A percentile compares a stretch with the other conserved stretches of the same genome.
Evolutionary conservation across 495 filamentous ascomycete genomes (phyloP).

Genomic region (Saxispiralis lemnorum): DNA sequence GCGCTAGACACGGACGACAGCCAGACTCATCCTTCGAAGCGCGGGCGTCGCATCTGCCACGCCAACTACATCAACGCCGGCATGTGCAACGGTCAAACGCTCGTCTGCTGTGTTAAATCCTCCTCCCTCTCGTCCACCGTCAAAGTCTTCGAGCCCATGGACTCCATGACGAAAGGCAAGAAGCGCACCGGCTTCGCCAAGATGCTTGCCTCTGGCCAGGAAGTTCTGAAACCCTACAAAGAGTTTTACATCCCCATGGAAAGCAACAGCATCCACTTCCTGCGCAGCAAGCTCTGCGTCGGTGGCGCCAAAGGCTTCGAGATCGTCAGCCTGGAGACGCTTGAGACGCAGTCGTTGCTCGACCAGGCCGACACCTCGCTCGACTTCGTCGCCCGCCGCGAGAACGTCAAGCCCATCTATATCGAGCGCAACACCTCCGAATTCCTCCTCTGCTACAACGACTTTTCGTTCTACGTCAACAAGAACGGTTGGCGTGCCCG

Average conservation of each 20-base stretch:
- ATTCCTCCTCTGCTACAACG: conserved; percentile 93
- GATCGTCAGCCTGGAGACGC: conserved; percentile 88
- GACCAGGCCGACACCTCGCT: conserved; percentile 97
- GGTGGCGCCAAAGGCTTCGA: conserved; percentile 92
- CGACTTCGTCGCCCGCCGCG: conserved; percentile 85
- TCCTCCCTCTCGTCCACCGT: conserved; percentile 80
- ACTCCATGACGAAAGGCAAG: conserved; percentile 70
- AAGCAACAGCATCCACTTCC: conserved; percentile 89
- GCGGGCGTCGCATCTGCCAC: conserved; percentile 93
- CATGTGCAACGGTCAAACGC: conserved; percentile 80
- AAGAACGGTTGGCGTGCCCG: conserved; percentile 92
- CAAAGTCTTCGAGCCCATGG: conserved; percentile 94
- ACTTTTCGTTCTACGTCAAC: conserved; percentile 98
- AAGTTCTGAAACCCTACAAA: conserved; percentile 90
- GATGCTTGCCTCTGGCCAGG: conserved; percentile 86
- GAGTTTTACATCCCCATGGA: conserved; percentile 98
- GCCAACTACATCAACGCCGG: conserved; percentile 97
- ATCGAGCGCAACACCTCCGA: conserved; percentile 93
- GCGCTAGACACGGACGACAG: conserved; percentile 68
- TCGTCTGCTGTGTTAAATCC: conserved; percentile 89
- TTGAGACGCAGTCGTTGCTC: conserved; percentile 89
- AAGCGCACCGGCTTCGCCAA: conserved; percentile 84
- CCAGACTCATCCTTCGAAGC: conserved; percentile 46
- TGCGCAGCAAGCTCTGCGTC: conserved; percentile 90
- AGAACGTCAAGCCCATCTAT: conserved; percentile 88